Base-by-base conservation (phyloP, 176 grass and related monocot species). In the Oryza glaberrima region DNA sequence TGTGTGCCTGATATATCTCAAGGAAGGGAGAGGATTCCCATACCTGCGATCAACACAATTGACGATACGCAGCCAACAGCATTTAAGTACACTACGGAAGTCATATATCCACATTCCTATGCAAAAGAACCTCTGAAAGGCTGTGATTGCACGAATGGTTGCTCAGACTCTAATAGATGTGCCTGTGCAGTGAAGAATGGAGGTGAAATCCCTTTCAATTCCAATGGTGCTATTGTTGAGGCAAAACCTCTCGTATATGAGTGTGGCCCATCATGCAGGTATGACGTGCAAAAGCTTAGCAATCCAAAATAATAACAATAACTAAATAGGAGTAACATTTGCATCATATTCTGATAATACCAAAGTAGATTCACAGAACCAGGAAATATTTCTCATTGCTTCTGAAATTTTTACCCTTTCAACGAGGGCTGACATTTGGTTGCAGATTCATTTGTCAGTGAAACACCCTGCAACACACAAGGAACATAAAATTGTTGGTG, bases 141-240 rank as follows among this genome's bases (percentile, higher is more conserved):
- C 60, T 96, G 94, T 82, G 87, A 87, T 45, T 96, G 94, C 56
- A 85, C 26, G 3, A 38, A 78, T 0, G 91, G 89, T 34, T 96
- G 94, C 81, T 91, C 86, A 0, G 91, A 93, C 35, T 91, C 93
- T 78, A 40, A 35, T 60, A 93, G 11, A 6, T 96, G 94, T 85
- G 88, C 88, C 43, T 96, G 94, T 89, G 91, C 81, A 17, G 74
- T 93, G 76, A 96, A 91, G 71, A 96, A 93, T 89, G 88, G 81
- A 77, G 91, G 88, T 51, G 94, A 96, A 77, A 93, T 96, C 25
- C 88, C 86, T 7, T 96, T 89, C 63, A 93, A 91, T 81, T 90
- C 87, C 43, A 84, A 83, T 87, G 94, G 94, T 73, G 91, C 88
- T 22, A 93, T 96, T 36, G 88, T 96, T 26, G 68, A 91, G 26